Percentiles rank a stretch among this genome's conserved stretches.
Conservation (phyloP, 129 eudicot genomes). For the Flaveria bidentis region DNA sequence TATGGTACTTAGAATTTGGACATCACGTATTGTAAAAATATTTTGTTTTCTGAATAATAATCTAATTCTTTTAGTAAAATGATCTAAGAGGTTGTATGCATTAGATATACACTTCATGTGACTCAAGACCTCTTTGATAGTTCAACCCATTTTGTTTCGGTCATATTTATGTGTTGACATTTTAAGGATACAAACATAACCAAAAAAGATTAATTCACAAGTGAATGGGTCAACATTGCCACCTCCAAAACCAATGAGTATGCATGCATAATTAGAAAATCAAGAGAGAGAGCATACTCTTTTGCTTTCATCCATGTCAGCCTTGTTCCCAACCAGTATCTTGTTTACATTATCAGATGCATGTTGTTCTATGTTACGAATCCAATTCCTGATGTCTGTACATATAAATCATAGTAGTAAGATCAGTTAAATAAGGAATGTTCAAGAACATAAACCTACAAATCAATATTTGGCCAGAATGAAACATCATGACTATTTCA, state of each 20-base stretch:
- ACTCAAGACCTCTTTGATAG: neutral
- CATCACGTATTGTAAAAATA: neutral
- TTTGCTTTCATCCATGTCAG: conserved; percentile 96
- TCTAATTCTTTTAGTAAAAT: neutral
- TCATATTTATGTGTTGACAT: neutral
- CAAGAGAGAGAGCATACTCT: conserved; percentile 45
- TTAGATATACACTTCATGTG: neutral
- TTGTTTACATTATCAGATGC: conserved; percentile 95
- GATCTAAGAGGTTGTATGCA: neutral
- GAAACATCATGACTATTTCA: conserved; percentile 10
- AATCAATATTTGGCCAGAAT: neutral
- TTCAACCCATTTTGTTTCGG: neutral
- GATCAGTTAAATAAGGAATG: conserved; percentile 9
- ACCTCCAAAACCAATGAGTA: neutral
- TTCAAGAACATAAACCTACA: neutral
- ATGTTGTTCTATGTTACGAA: conserved; percentile 91
- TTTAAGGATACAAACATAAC: neutral
- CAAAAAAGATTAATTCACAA: neutral
- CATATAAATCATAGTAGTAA: conserved; percentile 21
- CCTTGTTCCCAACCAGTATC: conserved; percentile 85
- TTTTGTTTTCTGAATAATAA: neutral
- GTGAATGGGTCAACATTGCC: neutral
- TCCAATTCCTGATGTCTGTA: conserved; percentile 90
- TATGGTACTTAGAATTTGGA: neutral
- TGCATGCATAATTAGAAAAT: neutral